Base-by-base conservation (phyloP, 1,284 basidiomycete species). In the Sporisorium reilianum region DNA sequence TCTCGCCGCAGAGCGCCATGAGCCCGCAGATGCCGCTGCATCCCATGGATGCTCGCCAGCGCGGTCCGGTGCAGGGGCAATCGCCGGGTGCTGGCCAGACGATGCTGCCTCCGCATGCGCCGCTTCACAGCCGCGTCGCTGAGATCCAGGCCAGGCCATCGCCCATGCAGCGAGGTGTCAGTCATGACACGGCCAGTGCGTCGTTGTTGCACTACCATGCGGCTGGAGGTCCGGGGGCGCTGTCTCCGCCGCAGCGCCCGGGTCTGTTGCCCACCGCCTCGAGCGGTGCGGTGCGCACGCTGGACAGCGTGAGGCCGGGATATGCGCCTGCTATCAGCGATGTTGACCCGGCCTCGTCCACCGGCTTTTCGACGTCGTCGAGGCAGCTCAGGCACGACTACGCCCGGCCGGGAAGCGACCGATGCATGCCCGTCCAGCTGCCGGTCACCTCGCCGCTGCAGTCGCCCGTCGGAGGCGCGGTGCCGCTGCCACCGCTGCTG, bases 321-420 rank as follows among this genome's bases (percentile, higher is more conserved):
- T 14, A 40, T 5, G 36, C 62, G 16, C 50, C 57, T 2, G 22
- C 46, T 3, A 45, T 58, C 3, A 63, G 65, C 55, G 55, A 63
- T 48, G 36, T 69, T 20, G 67, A 69, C 30, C 61, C 67, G 4
- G 56, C 61, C 25, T 69, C 67, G 20, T 64, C 67, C 2, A 69
- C 67, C 14, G 67, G 67, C 25, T 69, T 69, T 42, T 69, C 67
- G 18, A 55, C 52, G 18, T 40, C 42, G 3, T 50, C 55, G 2
- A 38, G 65, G 34, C 55, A 50, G 25, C 22, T 22, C 1, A 42
- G 52, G 18, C 46, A 55, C 18, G 49, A 40, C 10, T 55, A 59
- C 42, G 23, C 9, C 5, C 55, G 55, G 5, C 18, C 42, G 0
- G 62, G 50, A 2, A 50, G 55, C 44, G 61, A 64, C 18, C 51